Percentiles rank a stretch among this genome's conserved stretches.
These are phyloP conservation scores for Strigomonas oncopelti DNA, from an alignment of 208 protist species.

Conservation along the genomic window DNA sequence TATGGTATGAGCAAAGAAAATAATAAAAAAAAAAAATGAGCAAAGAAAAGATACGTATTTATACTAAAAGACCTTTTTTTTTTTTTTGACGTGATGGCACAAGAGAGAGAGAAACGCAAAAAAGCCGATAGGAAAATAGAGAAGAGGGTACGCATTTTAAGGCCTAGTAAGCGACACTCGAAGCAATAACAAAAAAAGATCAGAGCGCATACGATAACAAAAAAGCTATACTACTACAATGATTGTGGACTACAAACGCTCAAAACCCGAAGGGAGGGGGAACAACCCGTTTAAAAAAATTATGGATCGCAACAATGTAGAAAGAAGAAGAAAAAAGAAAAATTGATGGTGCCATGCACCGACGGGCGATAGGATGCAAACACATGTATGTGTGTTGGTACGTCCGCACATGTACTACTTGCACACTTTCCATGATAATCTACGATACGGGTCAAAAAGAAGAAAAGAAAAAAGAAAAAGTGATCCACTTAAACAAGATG, in stretches of 20 bases:
- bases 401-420: background rate
- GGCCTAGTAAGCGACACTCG: background rate
- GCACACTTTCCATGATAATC: background rate
- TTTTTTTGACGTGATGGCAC: slow-evolving; percentile 10
- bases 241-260: background rate
- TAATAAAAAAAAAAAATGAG: slow-evolving; percentile 9
- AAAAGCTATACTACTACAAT: background rate
- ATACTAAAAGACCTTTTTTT: background rate
- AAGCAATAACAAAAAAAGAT: background rate
- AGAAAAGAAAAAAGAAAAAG: background rate
- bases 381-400: background rate
- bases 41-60: slow-evolving; percentile 8
- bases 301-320: background rate
- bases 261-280: background rate
- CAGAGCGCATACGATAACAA: background rate
- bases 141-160: too few species aligned
- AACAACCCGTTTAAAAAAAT: background rate
- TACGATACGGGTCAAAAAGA: too few species aligned
- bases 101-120: background rate
- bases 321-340: background rate
- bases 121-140: background rate
- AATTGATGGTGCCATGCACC: too few species aligned
- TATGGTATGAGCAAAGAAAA: background rate
- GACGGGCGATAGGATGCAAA: too few species aligned
- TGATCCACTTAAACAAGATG: background rate